phyloP scores from a whole-genome alignment of 2,329 filamentous ascomycete genomes.

The Chaetomium olivaceum region DNA sequence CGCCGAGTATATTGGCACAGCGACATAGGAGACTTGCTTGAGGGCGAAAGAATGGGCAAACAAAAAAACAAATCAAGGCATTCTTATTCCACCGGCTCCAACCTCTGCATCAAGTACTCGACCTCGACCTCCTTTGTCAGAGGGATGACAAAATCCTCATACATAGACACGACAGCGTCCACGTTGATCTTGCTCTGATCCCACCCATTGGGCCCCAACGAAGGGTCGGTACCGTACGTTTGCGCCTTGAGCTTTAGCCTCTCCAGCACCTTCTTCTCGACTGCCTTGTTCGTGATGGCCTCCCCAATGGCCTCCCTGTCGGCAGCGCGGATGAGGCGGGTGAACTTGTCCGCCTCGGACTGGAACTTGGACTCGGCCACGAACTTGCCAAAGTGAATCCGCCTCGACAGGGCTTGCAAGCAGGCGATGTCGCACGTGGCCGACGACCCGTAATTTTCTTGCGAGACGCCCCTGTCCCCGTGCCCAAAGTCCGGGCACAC shows the following conservation, averaged over 20 bases:
- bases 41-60: conserved; percentile 6
- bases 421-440: conserved; percentile 89
- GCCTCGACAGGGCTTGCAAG: conserved; percentile 82
- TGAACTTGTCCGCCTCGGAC: conserved; percentile 78
- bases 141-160: conserved; percentile 90
- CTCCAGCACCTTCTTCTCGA: conserved; percentile 90
- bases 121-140: conserved; percentile 98
- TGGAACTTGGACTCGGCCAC: conserved; percentile 95
- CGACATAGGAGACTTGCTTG: conserved; percentile 22
- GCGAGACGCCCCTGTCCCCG: conserved; percentile 76
- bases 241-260: conserved; percentile 82
- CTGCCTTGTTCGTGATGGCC: conserved; percentile 85
- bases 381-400: conserved; percentile 98
- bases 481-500: conserved; percentile 77
- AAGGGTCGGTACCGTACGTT: conserved; percentile 91
- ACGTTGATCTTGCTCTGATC: conserved; percentile 82
- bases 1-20: conserved; percentile 65
- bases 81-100: conserved; percentile 49
- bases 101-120: conserved; percentile 93
- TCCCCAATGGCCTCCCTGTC: conserved; percentile 81
- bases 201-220: conserved; percentile 54
- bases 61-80: conserved; percentile 5
- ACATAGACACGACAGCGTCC: conserved; percentile 87
- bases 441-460: conserved; percentile 93
- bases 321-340: conserved; percentile 74